Conservation (phyloP, 2,329 filamentous ascomycete genomes). For the Penicillium polonicum region DNA sequence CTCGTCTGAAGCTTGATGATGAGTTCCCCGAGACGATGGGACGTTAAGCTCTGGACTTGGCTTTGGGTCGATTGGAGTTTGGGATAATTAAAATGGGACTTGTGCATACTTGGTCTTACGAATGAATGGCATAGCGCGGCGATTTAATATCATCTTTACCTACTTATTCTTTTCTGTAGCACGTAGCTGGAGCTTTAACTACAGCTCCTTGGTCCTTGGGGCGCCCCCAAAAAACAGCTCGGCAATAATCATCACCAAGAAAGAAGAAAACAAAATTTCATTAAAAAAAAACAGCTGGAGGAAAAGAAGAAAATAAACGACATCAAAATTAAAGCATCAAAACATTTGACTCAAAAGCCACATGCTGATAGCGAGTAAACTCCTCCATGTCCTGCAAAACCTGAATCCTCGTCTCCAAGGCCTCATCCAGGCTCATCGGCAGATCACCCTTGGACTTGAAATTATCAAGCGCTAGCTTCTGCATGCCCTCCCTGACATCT, state of each 20-base stretch:
- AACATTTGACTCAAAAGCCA: slow-evolving; percentile 31
- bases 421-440: slow-evolving; percentile 40
- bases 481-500: slow-evolving; percentile 13
- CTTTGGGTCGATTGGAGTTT: slow-evolving; percentile 10
- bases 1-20: slow-evolving; percentile 84
- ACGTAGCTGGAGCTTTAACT: background rate
- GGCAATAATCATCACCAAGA: background rate
- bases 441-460: slow-evolving; percentile 24
- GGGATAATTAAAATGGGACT: slow-evolving; percentile 13
- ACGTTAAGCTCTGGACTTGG: slow-evolving; percentile 20
- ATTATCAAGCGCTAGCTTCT: slow-evolving; percentile 23
- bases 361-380: slow-evolving; percentile 32
- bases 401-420: slow-evolving; percentile 35
- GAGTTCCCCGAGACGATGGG: slow-evolving; percentile 69
- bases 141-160: slow-evolving; percentile 19
- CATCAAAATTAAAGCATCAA: slow-evolving; percentile 18
- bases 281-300: background rate
- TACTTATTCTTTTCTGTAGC: background rate
- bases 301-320: background rate
- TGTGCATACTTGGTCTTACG: slow-evolving; percentile 19
- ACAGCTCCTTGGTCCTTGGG: background rate
- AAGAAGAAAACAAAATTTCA: background rate
- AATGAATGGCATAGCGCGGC: slow-evolving; percentile 31
- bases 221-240: background rate
- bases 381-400: slow-evolving; percentile 21